Conservation (phyloP, 2,329 filamentous ascomycete genomes). For the Polychaeton citri region DNA sequence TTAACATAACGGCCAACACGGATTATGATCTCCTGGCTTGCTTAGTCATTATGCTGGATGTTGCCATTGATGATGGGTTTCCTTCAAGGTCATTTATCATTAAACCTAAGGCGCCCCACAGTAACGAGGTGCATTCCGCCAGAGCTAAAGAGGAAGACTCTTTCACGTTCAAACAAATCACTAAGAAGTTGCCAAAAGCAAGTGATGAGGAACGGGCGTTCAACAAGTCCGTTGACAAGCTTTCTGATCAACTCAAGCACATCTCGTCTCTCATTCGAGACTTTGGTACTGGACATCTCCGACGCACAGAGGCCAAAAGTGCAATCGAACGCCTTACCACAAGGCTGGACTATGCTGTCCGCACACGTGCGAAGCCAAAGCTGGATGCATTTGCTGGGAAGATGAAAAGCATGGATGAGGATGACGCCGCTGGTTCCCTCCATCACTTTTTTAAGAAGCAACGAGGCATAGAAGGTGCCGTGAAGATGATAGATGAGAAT, state of each 20-base stretch:
- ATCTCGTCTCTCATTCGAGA: constrained; percentile 54
- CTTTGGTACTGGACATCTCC: constrained; percentile 57
- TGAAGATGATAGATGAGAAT: background rate
- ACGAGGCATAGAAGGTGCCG: background rate
- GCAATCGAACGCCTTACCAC: constrained; percentile 61
- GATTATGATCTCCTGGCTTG: constrained; percentile 58
- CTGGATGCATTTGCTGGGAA: background rate
- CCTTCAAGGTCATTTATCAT: background rate
- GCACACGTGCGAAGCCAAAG: constrained; percentile 39
- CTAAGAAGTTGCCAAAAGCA: too few species aligned
- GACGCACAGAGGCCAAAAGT: constrained; percentile 64
- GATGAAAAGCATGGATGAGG: background rate
- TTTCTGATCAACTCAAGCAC: constrained; percentile 46
- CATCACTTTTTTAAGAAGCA: background rate
- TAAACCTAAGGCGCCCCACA: background rate
- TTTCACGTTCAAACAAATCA: background rate
- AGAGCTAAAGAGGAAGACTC: background rate
- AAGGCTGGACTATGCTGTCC: constrained; percentile 56
- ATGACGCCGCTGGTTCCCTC: background rate
- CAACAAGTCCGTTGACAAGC: constrained; percentile 56
- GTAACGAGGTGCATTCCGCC: background rate
- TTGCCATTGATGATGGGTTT: constrained; percentile 56
- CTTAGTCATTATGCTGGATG: constrained; percentile 55
- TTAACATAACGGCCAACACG: constrained; percentile 41
- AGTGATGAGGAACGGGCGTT: constrained; percentile 38